Evolutionary conservation across 108 stramenopile genomes (phyloP).

Genomic region (Fragilaria crotonensis): DNA sequence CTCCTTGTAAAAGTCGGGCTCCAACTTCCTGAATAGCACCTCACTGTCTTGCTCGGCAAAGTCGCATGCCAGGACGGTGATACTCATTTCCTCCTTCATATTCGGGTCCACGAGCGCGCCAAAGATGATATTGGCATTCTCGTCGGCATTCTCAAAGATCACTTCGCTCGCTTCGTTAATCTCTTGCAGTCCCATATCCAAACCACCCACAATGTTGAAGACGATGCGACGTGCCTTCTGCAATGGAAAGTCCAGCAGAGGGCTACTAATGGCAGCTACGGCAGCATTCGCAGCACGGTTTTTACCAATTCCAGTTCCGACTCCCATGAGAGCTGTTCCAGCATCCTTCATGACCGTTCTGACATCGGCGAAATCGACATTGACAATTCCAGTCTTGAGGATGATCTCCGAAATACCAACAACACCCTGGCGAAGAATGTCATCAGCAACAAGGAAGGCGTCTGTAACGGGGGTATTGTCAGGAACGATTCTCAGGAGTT

Average conservation of each 20-base stretch:
- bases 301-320: slow-evolving; percentile 65
- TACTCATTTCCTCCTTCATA: slow-evolving; percentile 58
- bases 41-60: slow-evolving; percentile 17
- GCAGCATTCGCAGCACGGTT: slow-evolving; percentile 64
- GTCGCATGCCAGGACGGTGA: slow-evolving; percentile 58
- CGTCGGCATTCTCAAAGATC: slow-evolving; percentile 76
- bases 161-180: slow-evolving; percentile 73
- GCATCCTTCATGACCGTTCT: slow-evolving; percentile 60
- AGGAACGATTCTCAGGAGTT: slow-evolving; percentile 66
- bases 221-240: slow-evolving; percentile 44
- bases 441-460: slow-evolving; percentile 78
- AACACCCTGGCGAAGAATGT: slow-evolving; percentile 72
- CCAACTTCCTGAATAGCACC: background rate
- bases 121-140: slow-evolving; percentile 85
- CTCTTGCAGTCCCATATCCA: slow-evolving; percentile 62
- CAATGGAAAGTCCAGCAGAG: slow-evolving; percentile 64
- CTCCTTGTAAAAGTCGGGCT: slow-evolving; percentile 56
- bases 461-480: slow-evolving; percentile 69
- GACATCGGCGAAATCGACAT: slow-evolving; percentile 83
- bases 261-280: slow-evolving; percentile 61
- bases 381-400: slow-evolving; percentile 69
- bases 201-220: slow-evolving; percentile 79
- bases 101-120: slow-evolving; percentile 70
- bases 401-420: slow-evolving; percentile 82
- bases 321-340: slow-evolving; percentile 76